Evolutionary conservation across 2,329 filamentous ascomycete genomes (phyloP).

Genomic region (Colletotrichum incanum): DNA sequence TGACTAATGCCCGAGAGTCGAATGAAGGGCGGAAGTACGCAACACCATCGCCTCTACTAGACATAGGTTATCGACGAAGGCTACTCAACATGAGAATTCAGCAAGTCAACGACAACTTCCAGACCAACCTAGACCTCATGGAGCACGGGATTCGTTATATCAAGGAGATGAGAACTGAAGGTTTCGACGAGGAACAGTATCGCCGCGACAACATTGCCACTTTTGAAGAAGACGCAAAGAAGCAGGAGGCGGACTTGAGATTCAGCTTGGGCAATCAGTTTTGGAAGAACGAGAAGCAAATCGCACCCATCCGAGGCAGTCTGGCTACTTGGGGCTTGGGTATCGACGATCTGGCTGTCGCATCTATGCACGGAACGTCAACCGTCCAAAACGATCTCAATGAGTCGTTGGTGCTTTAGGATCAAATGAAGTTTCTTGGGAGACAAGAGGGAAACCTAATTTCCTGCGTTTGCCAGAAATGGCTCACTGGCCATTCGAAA

Average conservation of each 20-base stretch:
- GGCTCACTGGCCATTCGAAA: constrained; percentile 56
- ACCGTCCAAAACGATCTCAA: constrained; percentile 58
- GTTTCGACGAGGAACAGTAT: constrained; percentile 24
- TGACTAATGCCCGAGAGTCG: constrained; percentile 71
- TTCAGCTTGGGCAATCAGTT: constrained; percentile 51
- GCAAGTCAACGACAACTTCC: constrained; percentile 77
- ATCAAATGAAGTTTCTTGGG: constrained; percentile 55
- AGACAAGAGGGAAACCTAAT: constrained; percentile 52
- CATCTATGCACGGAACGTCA: constrained; percentile 58
- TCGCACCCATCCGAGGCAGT: constrained; percentile 54
- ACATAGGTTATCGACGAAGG: constrained; percentile 96
- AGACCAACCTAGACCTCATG: constrained; percentile 22
- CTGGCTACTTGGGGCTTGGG: constrained; percentile 55
- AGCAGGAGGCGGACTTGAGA: constrained; percentile 45
- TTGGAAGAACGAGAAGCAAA: constrained; percentile 46
- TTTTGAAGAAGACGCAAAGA: constrained; percentile 43
- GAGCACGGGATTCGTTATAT: constrained; percentile 24
- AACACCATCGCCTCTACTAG: constrained; percentile 93
- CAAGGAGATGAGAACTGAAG: background rate
- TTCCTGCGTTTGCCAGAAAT: constrained; percentile 55
- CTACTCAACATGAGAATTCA: constrained; percentile 94
- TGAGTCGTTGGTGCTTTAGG: constrained; percentile 54
- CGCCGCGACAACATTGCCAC: constrained; percentile 26
- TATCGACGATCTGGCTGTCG: constrained; percentile 56
- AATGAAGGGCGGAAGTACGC: constrained; percentile 71